Conservation (phyloP, 768 basidiomycete species). For the Calocybe gangraenosa region DNA sequence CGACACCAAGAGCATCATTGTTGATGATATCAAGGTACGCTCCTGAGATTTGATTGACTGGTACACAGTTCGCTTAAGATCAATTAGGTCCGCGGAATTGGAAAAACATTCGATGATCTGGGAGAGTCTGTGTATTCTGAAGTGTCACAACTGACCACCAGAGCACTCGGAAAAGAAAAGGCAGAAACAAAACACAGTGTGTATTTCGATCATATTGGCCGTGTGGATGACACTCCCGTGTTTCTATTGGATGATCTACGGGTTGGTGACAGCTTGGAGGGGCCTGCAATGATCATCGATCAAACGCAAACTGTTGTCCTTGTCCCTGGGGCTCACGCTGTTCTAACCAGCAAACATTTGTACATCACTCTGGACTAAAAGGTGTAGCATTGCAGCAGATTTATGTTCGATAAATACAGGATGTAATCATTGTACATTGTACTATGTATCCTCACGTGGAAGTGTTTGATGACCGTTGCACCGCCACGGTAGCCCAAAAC, state of each 20-base stretch:
- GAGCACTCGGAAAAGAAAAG: constrained; percentile 34
- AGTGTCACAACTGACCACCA: constrained; percentile 48
- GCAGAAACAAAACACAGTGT: constrained; percentile 59
- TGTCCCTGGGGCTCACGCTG: constrained; percentile 64
- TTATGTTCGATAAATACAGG: too few species aligned
- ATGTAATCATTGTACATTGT: too few species aligned
- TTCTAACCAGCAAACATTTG: constrained; percentile 68
- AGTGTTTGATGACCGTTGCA: constrained; percentile 1
- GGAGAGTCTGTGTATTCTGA: constrained; percentile 79
- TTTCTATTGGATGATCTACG: constrained; percentile 63
- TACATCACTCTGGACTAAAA: constrained; percentile 41
- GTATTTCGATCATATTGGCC: constrained; percentile 79
- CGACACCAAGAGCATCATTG: constrained; percentile 76
- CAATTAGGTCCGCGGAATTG: constrained; percentile 76
- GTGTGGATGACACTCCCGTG: constrained; percentile 77
- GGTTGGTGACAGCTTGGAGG: constrained; percentile 68
- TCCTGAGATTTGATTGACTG: background rate
- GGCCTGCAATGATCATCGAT: constrained; percentile 94
- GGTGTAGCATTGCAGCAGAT: too few species aligned
- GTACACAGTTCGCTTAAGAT: background rate
- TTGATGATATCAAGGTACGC: constrained; percentile 85
- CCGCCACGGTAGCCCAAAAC: constrained; percentile 7
- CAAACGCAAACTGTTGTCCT: constrained; percentile 93
- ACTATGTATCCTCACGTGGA: too few species aligned
- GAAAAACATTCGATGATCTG: constrained; percentile 82